phyloP scores from a whole-genome alignment of 2,329 filamentous ascomycete species.

The Colletotrichum incanum region DNA sequence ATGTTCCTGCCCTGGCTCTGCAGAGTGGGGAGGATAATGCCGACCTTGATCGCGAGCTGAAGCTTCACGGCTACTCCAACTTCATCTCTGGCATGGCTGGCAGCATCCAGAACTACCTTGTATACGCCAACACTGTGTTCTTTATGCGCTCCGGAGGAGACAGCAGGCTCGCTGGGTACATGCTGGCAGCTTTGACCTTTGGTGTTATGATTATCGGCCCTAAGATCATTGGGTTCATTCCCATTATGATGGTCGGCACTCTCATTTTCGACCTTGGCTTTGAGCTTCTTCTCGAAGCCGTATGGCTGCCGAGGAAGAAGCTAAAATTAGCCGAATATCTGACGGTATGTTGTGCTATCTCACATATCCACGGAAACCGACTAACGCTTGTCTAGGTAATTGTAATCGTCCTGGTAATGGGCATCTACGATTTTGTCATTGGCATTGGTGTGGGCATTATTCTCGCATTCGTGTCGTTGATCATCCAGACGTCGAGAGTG shows the following conservation, averaged over 20 bases:
- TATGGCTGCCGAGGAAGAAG: slow-evolving; percentile 91
- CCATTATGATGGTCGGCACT: slow-evolving; percentile 96
- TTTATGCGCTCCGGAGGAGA: slow-evolving; percentile 95
- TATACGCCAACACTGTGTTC: slow-evolving; percentile 97
- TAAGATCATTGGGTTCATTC: slow-evolving; percentile 91
- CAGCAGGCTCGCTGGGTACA: slow-evolving; percentile 86
- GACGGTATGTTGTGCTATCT: slow-evolving; percentile 71
- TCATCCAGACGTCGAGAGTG: slow-evolving; percentile 91
- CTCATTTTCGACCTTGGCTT: slow-evolving; percentile 96
- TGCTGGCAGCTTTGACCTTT: slow-evolving; percentile 86
- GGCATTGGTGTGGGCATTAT: slow-evolving; percentile 94
- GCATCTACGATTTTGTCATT: slow-evolving; percentile 94
- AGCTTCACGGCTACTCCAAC: slow-evolving; percentile 94
- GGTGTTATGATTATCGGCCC: slow-evolving; percentile 90
- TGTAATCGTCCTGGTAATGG: slow-evolving; percentile 95
- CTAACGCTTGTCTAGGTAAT: slow-evolving; percentile 70
- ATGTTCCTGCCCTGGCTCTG: slow-evolving; percentile 93
- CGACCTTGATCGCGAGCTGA: slow-evolving; percentile 90
- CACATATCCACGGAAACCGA: neutral
- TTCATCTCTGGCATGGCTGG: slow-evolving; percentile 88
- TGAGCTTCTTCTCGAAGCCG: slow-evolving; percentile 88
- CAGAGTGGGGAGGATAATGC: slow-evolving; percentile 94
- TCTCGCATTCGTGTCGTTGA: slow-evolving; percentile 90
- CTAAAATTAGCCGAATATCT: slow-evolving; percentile 89
- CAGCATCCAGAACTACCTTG: slow-evolving; percentile 96